Base-by-base conservation (phyloP, 148 eudicot genomes). In the Polygonum maritimum region DNA sequence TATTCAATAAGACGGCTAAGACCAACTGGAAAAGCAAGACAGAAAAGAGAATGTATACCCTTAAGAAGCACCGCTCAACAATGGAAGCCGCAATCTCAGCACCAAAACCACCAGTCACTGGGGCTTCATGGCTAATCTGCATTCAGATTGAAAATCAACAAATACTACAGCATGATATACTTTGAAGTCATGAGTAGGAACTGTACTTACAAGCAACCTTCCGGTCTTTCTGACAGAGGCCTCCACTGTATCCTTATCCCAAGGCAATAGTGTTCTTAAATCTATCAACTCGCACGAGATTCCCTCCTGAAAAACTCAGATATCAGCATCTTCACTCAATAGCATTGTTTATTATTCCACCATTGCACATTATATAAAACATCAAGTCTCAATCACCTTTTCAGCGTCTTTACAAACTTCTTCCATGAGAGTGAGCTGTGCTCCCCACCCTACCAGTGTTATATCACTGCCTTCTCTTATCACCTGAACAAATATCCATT, bases 41-140 rank as follows among this genome's bases (percentile, higher is more conserved):
- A 75, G 63, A 70, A 62, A 72, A 55, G 10, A 26, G 38, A 41
- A 36, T 21, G 18, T 62, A 86, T 85, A 95, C 99, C 91, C 97
- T 88, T 81, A 91, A 80, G 85, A 95, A 95, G 88, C 99, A 95
- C 57, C 97, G 88, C 74, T 95, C 99, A 5, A 88, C 85, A 40
- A 95, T 77, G 39, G 99, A 92, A 52, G 99, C 97, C 81, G 99
- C 95, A 49, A 95, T 87, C 77, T 95, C 99, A 80, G 98, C 99
- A n/a, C 97, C 99, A 81, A 95, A 95, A 79, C 99, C 99, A 76
- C 97, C 98, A 18, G 99, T 95, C 55, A 92, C 86, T 51, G 99
- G 99, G 82, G 99, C 99, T 87, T 95, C 99, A 81, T 95, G 99
- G 77, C 99, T 95, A 70, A 95, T 84, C 99, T 95, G 84, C 70